Conservation (phyloP, 345 rosid genomes). For the Chamaenerion angustifolium region DNA sequence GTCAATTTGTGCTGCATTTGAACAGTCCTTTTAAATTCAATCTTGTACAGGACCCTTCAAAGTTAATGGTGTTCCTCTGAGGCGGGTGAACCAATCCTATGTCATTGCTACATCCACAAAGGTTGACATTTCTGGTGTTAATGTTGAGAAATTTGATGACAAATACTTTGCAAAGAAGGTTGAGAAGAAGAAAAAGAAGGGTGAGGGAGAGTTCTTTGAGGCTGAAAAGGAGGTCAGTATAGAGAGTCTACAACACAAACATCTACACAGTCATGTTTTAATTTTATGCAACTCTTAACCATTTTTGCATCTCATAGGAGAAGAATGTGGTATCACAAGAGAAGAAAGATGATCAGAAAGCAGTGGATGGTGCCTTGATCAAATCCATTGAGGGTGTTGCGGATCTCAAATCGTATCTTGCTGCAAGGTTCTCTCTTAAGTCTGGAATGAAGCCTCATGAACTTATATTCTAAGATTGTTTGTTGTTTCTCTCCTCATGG, state of each 20-base stretch:
- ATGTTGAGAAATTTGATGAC: constrained; percentile 52
- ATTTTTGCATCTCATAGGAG: constrained; percentile 24
- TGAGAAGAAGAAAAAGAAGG: constrained; percentile 59
- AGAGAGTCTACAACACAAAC: background rate
- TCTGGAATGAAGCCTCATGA: constrained; percentile 78
- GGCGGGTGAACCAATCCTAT: constrained; percentile 54
- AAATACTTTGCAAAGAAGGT: constrained; percentile 57
- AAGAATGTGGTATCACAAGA: constrained; percentile 52
- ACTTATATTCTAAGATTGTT: constrained; percentile 59
- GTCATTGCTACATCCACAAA: constrained; percentile 58
- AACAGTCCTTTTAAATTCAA: background rate
- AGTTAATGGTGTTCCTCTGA: constrained; percentile 60
- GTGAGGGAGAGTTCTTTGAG: constrained; percentile 71
- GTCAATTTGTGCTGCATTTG: background rate
- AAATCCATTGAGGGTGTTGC: constrained; percentile 55
- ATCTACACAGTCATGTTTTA: background rate
- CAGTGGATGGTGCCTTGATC: constrained; percentile 42
- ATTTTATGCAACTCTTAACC: too few species aligned
- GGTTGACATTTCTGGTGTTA: constrained; percentile 46
- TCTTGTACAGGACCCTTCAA: constrained; percentile 43
- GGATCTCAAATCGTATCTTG: constrained; percentile 64
- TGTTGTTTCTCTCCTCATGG: too few species aligned
- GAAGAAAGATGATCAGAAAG: constrained; percentile 77
- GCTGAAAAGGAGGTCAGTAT: constrained; percentile 50
- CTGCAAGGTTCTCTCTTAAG: constrained; percentile 74